Evolutionary conservation across 2,329 filamentous ascomycete genomes (phyloP).

Genomic region (Knufia fluminis): DNA sequence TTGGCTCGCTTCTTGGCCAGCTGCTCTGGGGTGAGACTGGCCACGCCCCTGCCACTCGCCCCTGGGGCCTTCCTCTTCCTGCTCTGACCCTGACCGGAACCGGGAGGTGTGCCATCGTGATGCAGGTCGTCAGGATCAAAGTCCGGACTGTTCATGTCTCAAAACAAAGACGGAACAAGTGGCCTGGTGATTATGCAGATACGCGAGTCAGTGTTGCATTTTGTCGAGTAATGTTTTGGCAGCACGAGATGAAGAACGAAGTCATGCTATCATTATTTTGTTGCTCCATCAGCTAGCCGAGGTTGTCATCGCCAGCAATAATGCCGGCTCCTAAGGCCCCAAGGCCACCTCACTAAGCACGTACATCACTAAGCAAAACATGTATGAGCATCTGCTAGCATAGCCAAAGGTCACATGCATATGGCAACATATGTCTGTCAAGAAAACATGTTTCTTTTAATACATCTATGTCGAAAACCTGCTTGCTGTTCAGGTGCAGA

Average conservation of each 20-base stretch:
- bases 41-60: constrained; percentile 59
- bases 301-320: too few relatives aligned
- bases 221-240: constrained; percentile 7
- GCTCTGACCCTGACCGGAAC: too few relatives aligned
- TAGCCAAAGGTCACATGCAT: too few relatives aligned
- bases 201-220: constrained; percentile 5
- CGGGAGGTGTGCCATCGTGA: background rate
- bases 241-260: background rate
- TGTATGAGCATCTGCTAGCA: too few relatives aligned
- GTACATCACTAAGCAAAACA: too few relatives aligned
- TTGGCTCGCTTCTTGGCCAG: constrained; percentile 84
- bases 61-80: constrained; percentile 35
- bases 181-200: background rate
- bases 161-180: background rate
- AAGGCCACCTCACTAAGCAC: too few relatives aligned
- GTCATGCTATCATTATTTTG: background rate
- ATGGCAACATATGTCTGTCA: too few relatives aligned
- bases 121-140: background rate
- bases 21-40: constrained; percentile 78
- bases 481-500: background rate
- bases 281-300: too few relatives aligned
- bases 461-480: background rate
- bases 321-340: too few relatives aligned
- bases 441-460: background rate
- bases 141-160: constrained; percentile 5